Base-by-base conservation (phyloP, 495 filamentous ascomycete species). In the Penicillium antarcticum region DNA sequence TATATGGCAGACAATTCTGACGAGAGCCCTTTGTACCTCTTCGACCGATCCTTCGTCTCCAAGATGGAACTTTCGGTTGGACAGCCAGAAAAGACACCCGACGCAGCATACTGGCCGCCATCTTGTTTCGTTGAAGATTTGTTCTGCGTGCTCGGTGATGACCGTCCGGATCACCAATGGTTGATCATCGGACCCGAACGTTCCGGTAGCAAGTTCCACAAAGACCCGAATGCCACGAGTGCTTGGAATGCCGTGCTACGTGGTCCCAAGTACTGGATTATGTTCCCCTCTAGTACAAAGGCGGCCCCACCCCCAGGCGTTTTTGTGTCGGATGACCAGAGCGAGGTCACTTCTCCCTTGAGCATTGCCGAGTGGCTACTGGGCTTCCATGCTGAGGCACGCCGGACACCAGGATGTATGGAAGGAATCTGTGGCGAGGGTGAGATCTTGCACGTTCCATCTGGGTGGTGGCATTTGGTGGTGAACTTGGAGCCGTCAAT, bases 211-310 rank as follows among this genome's bases (percentile, higher is more conserved):
- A 96, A 92, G 7, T 97, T 96, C 59, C 94, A 98, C 75, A 97
- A 97, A 63, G 86, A 87, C 54, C 84, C 84, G 0, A 88, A 87
- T 62, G 83, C 77, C 14, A 86, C 79, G 14, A 92, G 87, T 56
- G 94, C 94, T 2, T 98, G 94, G 94, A 98, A 98, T 65, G 92
- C 94, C 0, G 92, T 97, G 13, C 67, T 98, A 29, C 79, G 86
- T 46, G 94, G 94, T 13, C 84, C 87, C 16, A 98, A 98, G 67
- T 98, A 97, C 74, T 98, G 94, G 94, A 95, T 98, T 54, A 95
- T 91, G 87, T 92, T 97, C 76, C 83, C 94, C 40, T 73, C 85
- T 0, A 76, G 77, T 13, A 68, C 80, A 24, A 80, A 78, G 19
- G 72, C 78, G 36, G 69, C 83, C 59, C 80, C 84, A 8, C 88